Evolutionary conservation across 352 stramenopile species (phyloP).

Genomic region (Phytophthora fragariae): DNA sequence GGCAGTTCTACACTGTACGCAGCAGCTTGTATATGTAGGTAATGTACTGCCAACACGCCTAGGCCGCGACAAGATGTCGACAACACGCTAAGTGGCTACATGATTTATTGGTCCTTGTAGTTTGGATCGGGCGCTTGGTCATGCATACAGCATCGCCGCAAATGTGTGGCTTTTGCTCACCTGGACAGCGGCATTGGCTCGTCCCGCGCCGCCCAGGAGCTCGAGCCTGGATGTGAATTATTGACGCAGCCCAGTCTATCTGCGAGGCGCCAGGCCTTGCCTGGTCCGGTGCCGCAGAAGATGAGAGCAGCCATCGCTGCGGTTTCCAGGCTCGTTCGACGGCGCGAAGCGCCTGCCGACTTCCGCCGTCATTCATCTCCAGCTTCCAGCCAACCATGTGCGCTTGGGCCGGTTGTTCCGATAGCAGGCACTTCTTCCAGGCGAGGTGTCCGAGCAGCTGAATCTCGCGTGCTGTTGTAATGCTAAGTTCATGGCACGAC

Average conservation of each 20-base stretch:
- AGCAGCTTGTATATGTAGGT: neutral
- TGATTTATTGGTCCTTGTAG: neutral
- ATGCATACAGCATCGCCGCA: slow-evolving; percentile 6
- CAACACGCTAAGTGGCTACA: slow-evolving; percentile 7
- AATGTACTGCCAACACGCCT: neutral
- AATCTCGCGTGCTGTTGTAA: slow-evolving; percentile 37
- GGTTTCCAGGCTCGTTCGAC: slow-evolving; percentile 40
- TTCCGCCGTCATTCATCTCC: slow-evolving; percentile 37
- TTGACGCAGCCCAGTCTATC: slow-evolving; percentile 31
- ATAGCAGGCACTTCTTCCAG: slow-evolving; percentile 26
- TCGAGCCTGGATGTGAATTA: slow-evolving; percentile 48
- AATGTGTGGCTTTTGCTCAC: neutral
- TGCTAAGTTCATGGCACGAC: slow-evolving; percentile 16
- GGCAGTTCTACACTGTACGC: neutral
- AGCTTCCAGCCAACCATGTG: slow-evolving; percentile 33
- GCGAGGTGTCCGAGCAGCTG: slow-evolving; percentile 2
- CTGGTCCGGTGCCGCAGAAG: slow-evolving; percentile 48
- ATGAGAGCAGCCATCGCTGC: slow-evolving; percentile 49
- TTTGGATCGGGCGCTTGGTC: slow-evolving; percentile 6
- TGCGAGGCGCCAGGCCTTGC: slow-evolving; percentile 10
- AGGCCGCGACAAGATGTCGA: neutral
- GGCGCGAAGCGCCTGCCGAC: slow-evolving; percentile 12
- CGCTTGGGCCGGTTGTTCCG: slow-evolving; percentile 21
- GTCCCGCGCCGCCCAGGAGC: slow-evolving; percentile 39
- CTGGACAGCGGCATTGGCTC: slow-evolving; percentile 26